Conservation (phyloP, 2,329 filamentous ascomycete genomes). For the Arachnomyces sp. region DNA sequence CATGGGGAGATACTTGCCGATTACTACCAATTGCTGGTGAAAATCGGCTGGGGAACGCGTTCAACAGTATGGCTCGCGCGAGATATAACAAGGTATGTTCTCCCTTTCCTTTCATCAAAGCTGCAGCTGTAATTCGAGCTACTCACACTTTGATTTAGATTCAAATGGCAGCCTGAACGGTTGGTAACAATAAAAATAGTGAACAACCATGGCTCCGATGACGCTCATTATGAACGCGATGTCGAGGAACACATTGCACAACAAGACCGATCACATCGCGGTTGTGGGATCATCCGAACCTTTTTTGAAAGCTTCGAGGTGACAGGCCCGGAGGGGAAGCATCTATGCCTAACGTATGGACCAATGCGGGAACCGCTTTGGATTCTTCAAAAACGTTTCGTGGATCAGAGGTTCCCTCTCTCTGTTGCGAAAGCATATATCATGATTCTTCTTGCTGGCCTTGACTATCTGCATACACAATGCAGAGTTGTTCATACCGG, state of each 20-base stretch:
- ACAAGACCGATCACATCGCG: constrained; percentile 18
- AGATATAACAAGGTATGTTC: constrained; percentile 12
- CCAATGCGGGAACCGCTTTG: constrained; percentile 28
- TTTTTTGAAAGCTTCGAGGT: constrained; percentile 20
- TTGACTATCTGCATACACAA: constrained; percentile 33
- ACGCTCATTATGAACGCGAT: constrained; percentile 19
- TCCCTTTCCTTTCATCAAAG: not conserved
- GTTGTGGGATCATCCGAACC: constrained; percentile 19
- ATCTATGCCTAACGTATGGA: constrained; percentile 27
- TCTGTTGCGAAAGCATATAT: constrained; percentile 22
- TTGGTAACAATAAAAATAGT: constrained; percentile 10
- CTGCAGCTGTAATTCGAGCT: not conserved
- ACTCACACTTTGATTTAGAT: constrained; percentile 1
- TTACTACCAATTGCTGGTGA: constrained; percentile 31
- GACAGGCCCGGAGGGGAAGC: constrained; percentile 15
- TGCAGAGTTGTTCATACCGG: constrained; percentile 34
- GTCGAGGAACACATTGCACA: constrained; percentile 20
- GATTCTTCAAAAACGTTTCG: constrained; percentile 18
- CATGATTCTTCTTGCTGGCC: constrained; percentile 26
- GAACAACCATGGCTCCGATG: constrained; percentile 2
- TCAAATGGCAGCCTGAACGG: constrained; percentile 5
- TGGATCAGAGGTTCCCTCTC: constrained; percentile 15
- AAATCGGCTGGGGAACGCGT: constrained; percentile 32
- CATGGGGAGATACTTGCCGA: constrained; percentile 27
- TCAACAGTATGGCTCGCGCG: constrained; percentile 37